Evolutionary conservation across 257 asterid genomes (phyloP).

Genomic region (Hygrophila difformis): DNA sequence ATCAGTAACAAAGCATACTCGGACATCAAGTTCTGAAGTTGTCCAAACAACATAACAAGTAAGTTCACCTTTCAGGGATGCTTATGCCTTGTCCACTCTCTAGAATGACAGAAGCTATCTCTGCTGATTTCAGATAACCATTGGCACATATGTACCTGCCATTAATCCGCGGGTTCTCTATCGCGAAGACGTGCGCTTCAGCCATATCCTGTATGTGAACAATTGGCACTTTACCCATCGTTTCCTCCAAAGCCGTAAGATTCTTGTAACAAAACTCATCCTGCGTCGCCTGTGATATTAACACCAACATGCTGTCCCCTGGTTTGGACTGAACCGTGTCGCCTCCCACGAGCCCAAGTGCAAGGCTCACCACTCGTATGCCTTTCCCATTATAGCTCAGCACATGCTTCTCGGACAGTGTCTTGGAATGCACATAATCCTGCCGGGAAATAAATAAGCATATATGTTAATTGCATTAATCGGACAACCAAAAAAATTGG

Average conservation of each 20-base stretch:
- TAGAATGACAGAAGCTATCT: conserved; percentile 30
- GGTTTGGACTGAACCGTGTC: conserved; percentile 25
- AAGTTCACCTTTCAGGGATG: conserved; percentile 26
- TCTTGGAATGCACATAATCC: conserved; percentile 46
- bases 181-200: conserved; percentile 43
- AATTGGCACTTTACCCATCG: conserved; percentile 42
- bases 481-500: too few relatives aligned
- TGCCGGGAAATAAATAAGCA: too few relatives aligned
- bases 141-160: conserved; percentile 51
- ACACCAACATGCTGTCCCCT: conserved; percentile 16
- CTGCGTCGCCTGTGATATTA: conserved; percentile 21
- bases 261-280: conserved; percentile 8
- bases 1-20: too few relatives aligned
- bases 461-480: conserved; percentile 5
- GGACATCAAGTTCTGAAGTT: too few relatives aligned
- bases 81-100: conserved; percentile 14
- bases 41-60: too few relatives aligned
- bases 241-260: conserved; percentile 43
- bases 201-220: conserved; percentile 39
- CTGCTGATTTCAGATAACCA: conserved; percentile 32
- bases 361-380: conserved; percentile 44
- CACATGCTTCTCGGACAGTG: conserved; percentile 42
- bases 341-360: conserved; percentile 55
- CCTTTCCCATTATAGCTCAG: conserved; percentile 35
- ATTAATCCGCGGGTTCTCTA: conserved; percentile 23